Evolutionary conservation across 2,329 filamentous ascomycete species (phyloP).

Genomic region (Ophiognomonia clavigignenti-juglandacearum): DNA sequence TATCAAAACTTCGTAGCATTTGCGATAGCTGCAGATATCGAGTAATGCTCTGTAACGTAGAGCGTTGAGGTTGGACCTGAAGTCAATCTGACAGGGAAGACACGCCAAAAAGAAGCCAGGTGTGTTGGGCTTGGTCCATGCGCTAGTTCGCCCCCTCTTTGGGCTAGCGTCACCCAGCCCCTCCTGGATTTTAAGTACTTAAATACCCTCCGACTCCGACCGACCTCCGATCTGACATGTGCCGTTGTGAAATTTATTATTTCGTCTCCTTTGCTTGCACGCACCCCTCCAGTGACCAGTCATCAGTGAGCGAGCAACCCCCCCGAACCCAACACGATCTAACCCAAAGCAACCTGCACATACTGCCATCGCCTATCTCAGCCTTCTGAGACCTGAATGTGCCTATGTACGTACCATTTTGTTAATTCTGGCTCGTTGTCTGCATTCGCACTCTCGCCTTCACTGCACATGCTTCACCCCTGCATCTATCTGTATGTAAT

Average conservation of each 20-base stretch:
- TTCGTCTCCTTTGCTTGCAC: not conserved
- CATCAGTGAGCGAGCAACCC: not conserved
- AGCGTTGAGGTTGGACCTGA: too few relatives aligned
- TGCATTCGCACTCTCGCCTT: too few relatives aligned
- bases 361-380: not conserved
- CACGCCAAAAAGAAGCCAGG: not conserved
- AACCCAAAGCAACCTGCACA: not conserved
- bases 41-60: too few relatives aligned
- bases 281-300: not conserved
- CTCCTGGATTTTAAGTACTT: conserved; percentile 19
- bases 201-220: conserved; percentile 30
- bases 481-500: not conserved
- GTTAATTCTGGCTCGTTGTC: too few relatives aligned
- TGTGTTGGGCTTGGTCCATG: not conserved
- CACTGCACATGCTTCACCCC: conserved; percentile 1
- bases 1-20: too few relatives aligned
- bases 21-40: too few relatives aligned
- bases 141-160: conserved; percentile 6
- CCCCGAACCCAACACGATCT: not conserved
- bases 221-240: conserved; percentile 28
- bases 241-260: conserved; percentile 23
- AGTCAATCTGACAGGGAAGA: too few relatives aligned
- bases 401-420: too few relatives aligned
- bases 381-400: too few relatives aligned
- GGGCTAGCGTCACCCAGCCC: conserved; percentile 3